Evolutionary conservation across 2,329 filamentous ascomycete genomes (phyloP), one percentile per base, ranked within the genome.

Genomic region (Colletotrichum caudatum): DNA sequence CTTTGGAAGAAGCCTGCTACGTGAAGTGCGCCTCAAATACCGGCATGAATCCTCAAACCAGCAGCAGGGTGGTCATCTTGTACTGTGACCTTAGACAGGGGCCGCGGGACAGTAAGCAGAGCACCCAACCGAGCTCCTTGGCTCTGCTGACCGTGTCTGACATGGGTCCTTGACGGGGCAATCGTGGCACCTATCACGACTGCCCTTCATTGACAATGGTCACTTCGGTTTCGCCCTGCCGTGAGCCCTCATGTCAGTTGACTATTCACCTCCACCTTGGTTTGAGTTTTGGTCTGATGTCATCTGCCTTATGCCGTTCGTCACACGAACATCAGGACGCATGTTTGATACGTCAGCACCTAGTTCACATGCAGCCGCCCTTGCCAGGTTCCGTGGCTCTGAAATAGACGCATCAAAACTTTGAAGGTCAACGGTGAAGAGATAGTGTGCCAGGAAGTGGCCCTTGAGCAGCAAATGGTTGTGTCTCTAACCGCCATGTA

Each of bases 171-270:
- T 72, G 54, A 64, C 9, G 26, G 44, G 26, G 58, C 37, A 33
- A 48, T 60, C 65, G 69, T 71, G 69, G 65, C 69, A 69, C 65
- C 69, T 71, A 60, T 69, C 65, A 69, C 50, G 20, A 3, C n/a
- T 33, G 46, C 39, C 48, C n/a, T 54, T 62, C 12, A 41, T 69
- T 35, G 51, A 39, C 16, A 60, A 35, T 60, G 54, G 59, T 35
- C n/a, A 48, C n/a, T 35, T 50, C 20, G 39, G 18, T 48, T 56
- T 9, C 14, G 23, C 35, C 9, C n/a, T 44, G 59, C 39, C 33
- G 18, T 29, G 26, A 48, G 33, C 39, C 59, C 44, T 35, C 51
- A 16, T 48, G 51, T 53, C 62, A 37, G 44, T 26, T 50, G 51
- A 51, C 33, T 37, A 3, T 53, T 50, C 14, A 56, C 12, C 33